A percentile compares a stretch with the other conserved stretches of the same genome.
phyloP scores from a whole-genome alignment of 2,329 filamentous ascomycete species.

The Xylariaceae sp. region DNA sequence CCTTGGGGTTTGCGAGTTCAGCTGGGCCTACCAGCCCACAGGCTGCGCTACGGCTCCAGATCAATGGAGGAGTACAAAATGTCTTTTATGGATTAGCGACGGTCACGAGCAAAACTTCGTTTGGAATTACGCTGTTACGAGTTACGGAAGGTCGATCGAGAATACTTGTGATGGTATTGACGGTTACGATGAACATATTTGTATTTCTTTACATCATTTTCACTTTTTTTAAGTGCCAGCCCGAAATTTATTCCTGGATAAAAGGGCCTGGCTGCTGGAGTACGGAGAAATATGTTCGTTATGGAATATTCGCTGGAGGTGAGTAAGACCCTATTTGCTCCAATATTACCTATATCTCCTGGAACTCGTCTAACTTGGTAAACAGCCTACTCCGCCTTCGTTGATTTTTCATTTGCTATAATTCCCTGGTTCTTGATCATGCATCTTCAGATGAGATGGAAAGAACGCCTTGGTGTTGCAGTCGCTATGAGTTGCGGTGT shows the following conservation, averaged over 20 bases:
- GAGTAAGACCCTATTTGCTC: neutral
- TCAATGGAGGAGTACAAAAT: slow-evolving; percentile 28
- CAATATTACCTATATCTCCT: neutral
- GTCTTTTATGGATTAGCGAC: slow-evolving; percentile 25
- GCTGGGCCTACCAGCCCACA: slow-evolving; percentile 10
- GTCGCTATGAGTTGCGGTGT: slow-evolving; percentile 37
- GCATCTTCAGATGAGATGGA: slow-evolving; percentile 34
- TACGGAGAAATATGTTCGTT: slow-evolving; percentile 23
- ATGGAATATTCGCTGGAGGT: slow-evolving; percentile 27
- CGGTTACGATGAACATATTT: slow-evolving; percentile 23
- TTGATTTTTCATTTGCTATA: slow-evolving; percentile 35
- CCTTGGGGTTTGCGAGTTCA: slow-evolving; percentile 26
- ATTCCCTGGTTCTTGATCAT: slow-evolving; percentile 38
- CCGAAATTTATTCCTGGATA: slow-evolving; percentile 23
- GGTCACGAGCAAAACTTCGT: slow-evolving; percentile 29
- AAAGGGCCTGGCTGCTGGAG: slow-evolving; percentile 26
- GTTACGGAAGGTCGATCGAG: slow-evolving; percentile 23
- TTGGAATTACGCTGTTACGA: slow-evolving; percentile 26
- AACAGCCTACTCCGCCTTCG: slow-evolving; percentile 29
- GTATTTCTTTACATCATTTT: slow-evolving; percentile 28
- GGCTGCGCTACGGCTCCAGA: slow-evolving; percentile 17
- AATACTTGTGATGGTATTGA: slow-evolving; percentile 18
- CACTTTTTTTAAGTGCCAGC: slow-evolving; percentile 27
- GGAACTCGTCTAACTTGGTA: slow-evolving; percentile 1
- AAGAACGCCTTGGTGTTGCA: slow-evolving; percentile 35